These are phyloP conservation scores for Earliella scabrosa DNA, from an alignment of 1,284 basidiomycete genomes.

Conservation along the genomic window DNA sequence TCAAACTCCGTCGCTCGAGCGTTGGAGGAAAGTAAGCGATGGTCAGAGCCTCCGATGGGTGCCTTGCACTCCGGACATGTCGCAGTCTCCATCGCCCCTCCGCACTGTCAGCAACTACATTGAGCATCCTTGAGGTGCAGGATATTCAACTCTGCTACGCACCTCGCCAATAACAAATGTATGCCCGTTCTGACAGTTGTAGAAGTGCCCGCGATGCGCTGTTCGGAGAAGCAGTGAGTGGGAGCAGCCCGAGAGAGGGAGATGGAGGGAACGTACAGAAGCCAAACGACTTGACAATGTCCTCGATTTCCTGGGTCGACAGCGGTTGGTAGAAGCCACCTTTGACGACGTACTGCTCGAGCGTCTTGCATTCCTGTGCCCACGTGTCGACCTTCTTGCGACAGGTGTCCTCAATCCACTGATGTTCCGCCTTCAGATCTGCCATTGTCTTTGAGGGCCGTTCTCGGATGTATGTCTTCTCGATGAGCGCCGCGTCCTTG, in stretches of 20 bases:
- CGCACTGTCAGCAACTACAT: constrained; percentile 55
- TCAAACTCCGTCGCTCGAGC: constrained; percentile 50
- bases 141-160: too few species aligned
- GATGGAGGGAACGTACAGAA: too few species aligned
- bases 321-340: constrained; percentile 47
- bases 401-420: constrained; percentile 44
- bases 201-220: constrained; percentile 52
- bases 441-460: constrained; percentile 10
- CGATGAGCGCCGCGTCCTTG: background rate
- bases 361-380: constrained; percentile 25
- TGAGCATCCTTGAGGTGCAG: too few species aligned
- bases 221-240: background rate
- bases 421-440: constrained; percentile 29
- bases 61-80: constrained; percentile 60
- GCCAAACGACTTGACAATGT: constrained; percentile 50
- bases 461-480: constrained; percentile 16
- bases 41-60: constrained; percentile 51
- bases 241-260: too few species aligned
- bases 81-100: constrained; percentile 51
- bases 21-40: constrained; percentile 47
- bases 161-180: constrained; percentile 36
- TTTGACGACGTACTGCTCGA: constrained; percentile 36
- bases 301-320: constrained; percentile 50
- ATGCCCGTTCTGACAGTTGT: constrained; percentile 35
- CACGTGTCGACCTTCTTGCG: constrained; percentile 39